Conservation (phyloP, 148 eudicot species). For the Pharnaceum exiguum region DNA sequence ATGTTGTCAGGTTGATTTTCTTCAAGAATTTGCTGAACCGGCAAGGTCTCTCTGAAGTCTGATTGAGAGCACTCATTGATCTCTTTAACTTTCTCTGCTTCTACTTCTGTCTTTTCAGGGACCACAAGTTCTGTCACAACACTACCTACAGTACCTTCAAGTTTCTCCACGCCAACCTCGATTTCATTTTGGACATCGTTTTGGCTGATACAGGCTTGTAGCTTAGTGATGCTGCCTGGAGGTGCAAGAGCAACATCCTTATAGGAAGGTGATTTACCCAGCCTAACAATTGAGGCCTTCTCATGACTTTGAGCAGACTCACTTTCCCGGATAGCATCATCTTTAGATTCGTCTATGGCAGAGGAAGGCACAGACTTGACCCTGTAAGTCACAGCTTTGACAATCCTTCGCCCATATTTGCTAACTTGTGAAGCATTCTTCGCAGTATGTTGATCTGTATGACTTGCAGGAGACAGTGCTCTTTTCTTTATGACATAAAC, state of each 20-base stretch:
- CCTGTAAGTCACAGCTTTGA: slow-evolving; percentile 74
- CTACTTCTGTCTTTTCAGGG: slow-evolving; percentile 17
- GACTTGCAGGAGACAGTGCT: slow-evolving; percentile 51
- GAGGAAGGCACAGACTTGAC: slow-evolving; percentile 78
- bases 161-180: slow-evolving; percentile 25
- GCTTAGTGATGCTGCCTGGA: slow-evolving; percentile 77
- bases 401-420: slow-evolving; percentile 78
- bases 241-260: slow-evolving; percentile 99
- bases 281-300: slow-evolving; percentile 67
- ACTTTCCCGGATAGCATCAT: slow-evolving; percentile 35
- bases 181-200: slow-evolving; percentile 27
- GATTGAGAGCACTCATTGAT: slow-evolving; percentile 24
- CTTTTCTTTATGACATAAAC: slow-evolving; percentile 74
- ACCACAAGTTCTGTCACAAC: slow-evolving; percentile 22
- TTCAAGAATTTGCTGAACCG: slow-evolving; percentile 30
- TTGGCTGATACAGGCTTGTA: slow-evolving; percentile 44
- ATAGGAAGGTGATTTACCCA: slow-evolving; percentile 95
- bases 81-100: slow-evolving; percentile 28
- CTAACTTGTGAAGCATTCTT: slow-evolving; percentile 43
- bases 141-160: slow-evolving; percentile 23
- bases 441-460: slow-evolving; percentile 51
- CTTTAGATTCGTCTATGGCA: slow-evolving; percentile 32
- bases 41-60: slow-evolving; percentile 23
- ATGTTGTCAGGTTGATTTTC: slow-evolving; percentile 31
- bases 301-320: slow-evolving; percentile 44